Base-by-base conservation (phyloP, 345 rosid genomes). In the Citrus reticulata region DNA sequence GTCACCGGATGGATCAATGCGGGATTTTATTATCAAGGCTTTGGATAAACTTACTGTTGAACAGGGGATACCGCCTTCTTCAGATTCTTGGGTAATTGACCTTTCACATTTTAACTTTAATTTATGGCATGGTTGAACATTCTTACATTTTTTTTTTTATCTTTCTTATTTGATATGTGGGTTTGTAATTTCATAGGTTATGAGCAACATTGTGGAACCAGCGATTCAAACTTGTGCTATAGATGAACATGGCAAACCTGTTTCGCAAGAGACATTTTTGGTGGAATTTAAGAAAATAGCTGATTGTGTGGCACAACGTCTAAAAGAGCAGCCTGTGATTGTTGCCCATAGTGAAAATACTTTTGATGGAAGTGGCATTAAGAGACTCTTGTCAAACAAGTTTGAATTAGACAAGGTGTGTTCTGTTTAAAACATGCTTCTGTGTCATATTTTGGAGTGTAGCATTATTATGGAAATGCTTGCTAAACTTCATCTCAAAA, bases 321-420 rank as follows among this genome's bases (percentile, higher is more conserved):
- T 97, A 55, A 89, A 86, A 80, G 98, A 97, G 81, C 97, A 93
- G 83, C 99, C 97, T 3, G 95, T 94, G 79, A 94, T 97, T 54
- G 99, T 93, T 55, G 98, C 98, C 4, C 98, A 97, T 65, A 91
- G 91, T 39, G 98, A 93, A 72, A 92, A 90, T 83, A 92, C 87
- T 65, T 94, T 92, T 49, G 95, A 97, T 83, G 99, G 98, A 78
- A 92, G 86, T 75, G 95, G 90, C 79, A 88, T 94, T 34, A 90
- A 80, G 86, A 90, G 90, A 79, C 89, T 97, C 32, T 79, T 93
- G 67, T 75, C 90, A 75, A 94, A 93, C 83, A 94, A 94, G 86
- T 92, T 93, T 58, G 99, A 97, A 74, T 79, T 91, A 9, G 98
- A 94, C 69, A 93, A 94, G 97, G 98, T 94, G 24, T 57, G 30